Evolutionary conservation across 2,329 filamentous ascomycete species (phyloP).

Genomic region (Juglanconis oblonga): DNA sequence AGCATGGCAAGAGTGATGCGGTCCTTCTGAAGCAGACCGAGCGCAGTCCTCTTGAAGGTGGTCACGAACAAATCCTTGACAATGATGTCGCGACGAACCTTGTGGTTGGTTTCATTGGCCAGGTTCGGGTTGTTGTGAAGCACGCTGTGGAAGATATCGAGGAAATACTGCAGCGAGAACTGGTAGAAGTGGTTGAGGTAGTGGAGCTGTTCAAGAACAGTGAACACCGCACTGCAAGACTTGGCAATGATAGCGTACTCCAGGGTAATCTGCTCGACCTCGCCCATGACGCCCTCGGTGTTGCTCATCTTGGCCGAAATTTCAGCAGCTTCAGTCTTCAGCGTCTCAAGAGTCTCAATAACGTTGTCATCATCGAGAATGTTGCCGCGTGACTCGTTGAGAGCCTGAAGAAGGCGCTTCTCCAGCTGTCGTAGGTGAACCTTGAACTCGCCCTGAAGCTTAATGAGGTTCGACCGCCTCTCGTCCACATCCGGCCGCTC

Average conservation of each 20-base stretch:
- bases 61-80: constrained; percentile 88
- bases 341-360: constrained; percentile 93
- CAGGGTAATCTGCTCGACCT: constrained; percentile 92
- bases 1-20: constrained; percentile 92
- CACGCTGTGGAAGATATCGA: constrained; percentile 94
- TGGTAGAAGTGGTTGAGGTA: constrained; percentile 99
- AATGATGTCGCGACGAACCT: constrained; percentile 81
- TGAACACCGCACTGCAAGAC: constrained; percentile 96
- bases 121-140: constrained; percentile 76
- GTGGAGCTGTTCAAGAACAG: constrained; percentile 93
- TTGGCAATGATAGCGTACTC: constrained; percentile 92
- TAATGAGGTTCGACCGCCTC: constrained; percentile 93
- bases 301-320: constrained; percentile 95
- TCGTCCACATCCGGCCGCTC: constrained; percentile 97
- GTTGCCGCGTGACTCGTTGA: constrained; percentile 96
- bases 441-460: constrained; percentile 98
- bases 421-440: constrained; percentile 95
- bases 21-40: constrained; percentile 90
- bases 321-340: constrained; percentile 96
- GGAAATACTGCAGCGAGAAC: constrained; percentile 97
- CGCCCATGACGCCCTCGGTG: constrained; percentile 96
- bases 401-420: constrained; percentile 86
- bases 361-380: constrained; percentile 98
- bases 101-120: constrained; percentile 68
- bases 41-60: constrained; percentile 88